A percentile compares a stretch with the other conserved stretches of the same genome.
phyloP scores from a whole-genome alignment of 1,139 yeast genomes.

The Lodderomyces theae region DNA sequence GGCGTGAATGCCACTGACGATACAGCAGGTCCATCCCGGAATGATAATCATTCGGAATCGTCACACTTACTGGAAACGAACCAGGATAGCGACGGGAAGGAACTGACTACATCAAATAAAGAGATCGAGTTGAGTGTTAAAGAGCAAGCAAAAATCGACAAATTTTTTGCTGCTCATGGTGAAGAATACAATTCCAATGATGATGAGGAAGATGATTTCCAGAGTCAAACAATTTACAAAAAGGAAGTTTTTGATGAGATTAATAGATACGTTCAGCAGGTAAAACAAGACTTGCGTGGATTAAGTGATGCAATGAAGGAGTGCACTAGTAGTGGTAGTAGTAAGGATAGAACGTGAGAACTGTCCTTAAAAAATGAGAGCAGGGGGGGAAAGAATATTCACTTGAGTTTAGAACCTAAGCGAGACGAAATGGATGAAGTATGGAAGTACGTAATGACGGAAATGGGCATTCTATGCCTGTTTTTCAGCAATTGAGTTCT shows the following conservation, averaged over 20 bases:
- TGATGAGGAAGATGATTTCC: conserved; percentile 17
- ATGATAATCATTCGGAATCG: not conserved
- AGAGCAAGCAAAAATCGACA: conserved; percentile 18
- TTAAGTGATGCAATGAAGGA: conserved; percentile 43
- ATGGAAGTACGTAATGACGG: no score
- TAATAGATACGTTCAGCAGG: conserved; percentile 36
- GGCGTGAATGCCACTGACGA: not conserved
- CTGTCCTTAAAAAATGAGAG: no score
- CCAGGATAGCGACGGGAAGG: not conserved
- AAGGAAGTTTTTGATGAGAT: conserved; percentile 40
- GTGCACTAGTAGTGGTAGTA: conserved; percentile 11
- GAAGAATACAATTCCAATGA: conserved; percentile 1
- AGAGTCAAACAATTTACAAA: conserved; percentile 19
- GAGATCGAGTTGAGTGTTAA: not conserved
- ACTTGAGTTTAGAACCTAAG: no score
- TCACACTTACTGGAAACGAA: not conserved
- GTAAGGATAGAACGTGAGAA: not conserved
- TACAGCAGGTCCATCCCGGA: not conserved
- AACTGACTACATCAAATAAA: not conserved
- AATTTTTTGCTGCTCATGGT: conserved; percentile 18
- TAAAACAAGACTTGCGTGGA: conserved; percentile 28
- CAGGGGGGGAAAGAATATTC: no score
- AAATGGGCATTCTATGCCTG: no score
- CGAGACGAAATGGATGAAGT: no score
- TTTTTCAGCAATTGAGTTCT: no score